phyloP scores from a whole-genome alignment of 2,329 filamentous ascomycete genomes.

The Fusarium graminum region DNA sequence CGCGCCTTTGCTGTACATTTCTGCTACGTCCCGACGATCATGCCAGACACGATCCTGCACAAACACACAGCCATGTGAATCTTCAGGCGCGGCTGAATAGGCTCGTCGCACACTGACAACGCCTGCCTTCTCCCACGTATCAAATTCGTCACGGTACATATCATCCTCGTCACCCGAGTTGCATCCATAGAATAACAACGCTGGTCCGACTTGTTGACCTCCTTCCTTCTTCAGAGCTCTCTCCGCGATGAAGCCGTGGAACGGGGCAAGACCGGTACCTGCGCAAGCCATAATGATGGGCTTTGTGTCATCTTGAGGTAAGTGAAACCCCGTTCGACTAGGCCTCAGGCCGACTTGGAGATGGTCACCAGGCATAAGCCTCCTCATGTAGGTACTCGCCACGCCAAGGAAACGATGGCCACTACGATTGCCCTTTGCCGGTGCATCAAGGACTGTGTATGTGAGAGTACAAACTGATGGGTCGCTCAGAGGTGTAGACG shows the following conservation, averaged over 20 bases:
- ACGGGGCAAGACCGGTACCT: slow-evolving; percentile 70
- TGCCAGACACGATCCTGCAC: too few relatives aligned
- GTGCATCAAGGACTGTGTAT: too few relatives aligned
- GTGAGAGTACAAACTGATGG: neutral
- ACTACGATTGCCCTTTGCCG: too few relatives aligned
- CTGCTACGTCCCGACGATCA: too few relatives aligned
- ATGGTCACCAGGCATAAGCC: slow-evolving; percentile 58
- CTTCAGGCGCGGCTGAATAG: too few relatives aligned
- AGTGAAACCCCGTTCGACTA: slow-evolving; percentile 61
- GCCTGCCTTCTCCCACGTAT: slow-evolving; percentile 64
- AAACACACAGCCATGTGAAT: too few relatives aligned
- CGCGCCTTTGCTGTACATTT: too few relatives aligned
- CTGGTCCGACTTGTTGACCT: slow-evolving; percentile 67
- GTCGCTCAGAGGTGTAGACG: too few relatives aligned
- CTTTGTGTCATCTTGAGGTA: slow-evolving; percentile 60
- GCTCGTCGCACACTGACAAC: slow-evolving; percentile 70
- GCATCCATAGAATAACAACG: slow-evolving; percentile 71
- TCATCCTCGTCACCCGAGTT: slow-evolving; percentile 63
- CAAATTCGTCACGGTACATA: slow-evolving; percentile 70
- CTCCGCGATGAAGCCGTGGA: slow-evolving; percentile 73
- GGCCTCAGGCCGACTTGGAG: slow-evolving; percentile 63
- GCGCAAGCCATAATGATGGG: slow-evolving; percentile 66
- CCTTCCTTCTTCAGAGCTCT: slow-evolving; percentile 63
- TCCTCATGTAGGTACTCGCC: slow-evolving; percentile 70
- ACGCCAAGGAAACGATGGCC: slow-evolving; percentile 55